A percentile compares a stretch with the other conserved stretches of the same genome.
phyloP scores from a whole-genome alignment of 2,329 filamentous ascomycete genomes.

The Esteya vermicola region DNA sequence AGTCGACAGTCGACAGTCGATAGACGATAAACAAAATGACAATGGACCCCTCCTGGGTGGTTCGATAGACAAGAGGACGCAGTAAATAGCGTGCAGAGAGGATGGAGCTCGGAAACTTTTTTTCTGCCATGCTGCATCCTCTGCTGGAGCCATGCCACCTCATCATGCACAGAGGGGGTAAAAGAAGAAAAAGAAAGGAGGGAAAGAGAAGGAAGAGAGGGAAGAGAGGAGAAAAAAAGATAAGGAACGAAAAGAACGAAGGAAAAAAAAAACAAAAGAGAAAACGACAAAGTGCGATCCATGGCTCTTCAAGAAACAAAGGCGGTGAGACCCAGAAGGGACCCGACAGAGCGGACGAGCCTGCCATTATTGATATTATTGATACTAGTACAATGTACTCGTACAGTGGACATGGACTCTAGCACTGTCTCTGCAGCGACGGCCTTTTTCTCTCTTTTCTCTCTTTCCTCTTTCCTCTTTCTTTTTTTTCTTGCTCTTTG shows the following conservation, averaged over 20 bases:
- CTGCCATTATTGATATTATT: too few relatives aligned
- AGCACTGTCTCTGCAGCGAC: neutral
- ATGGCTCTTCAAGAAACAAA: neutral
- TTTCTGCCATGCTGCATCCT: too few relatives aligned
- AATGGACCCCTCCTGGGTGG: too few relatives aligned
- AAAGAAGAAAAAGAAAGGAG: neutral
- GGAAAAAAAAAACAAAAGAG: neutral
- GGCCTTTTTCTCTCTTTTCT: neutral
- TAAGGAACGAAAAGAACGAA: neutral
- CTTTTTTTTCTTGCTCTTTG: too few relatives aligned
- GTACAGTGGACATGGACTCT: neutral
- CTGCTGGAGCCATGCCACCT: too few relatives aligned
- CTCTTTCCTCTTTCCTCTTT: neutral
- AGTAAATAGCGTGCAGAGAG: too few relatives aligned
- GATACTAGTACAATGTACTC: neutral
- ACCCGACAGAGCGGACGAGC: slow-evolving; percentile 1
- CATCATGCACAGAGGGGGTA: neutral
- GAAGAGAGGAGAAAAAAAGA: neutral
- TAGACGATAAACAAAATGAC: too few relatives aligned
- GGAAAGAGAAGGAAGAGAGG: neutral
- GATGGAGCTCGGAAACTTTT: too few relatives aligned
- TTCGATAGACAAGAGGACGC: too few relatives aligned
- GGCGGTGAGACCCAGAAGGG: neutral
- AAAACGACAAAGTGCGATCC: neutral
- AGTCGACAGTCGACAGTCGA: too few relatives aligned